Conservation (phyloP, 805 yeast species). For the Priceomyces melissophilus region DNA sequence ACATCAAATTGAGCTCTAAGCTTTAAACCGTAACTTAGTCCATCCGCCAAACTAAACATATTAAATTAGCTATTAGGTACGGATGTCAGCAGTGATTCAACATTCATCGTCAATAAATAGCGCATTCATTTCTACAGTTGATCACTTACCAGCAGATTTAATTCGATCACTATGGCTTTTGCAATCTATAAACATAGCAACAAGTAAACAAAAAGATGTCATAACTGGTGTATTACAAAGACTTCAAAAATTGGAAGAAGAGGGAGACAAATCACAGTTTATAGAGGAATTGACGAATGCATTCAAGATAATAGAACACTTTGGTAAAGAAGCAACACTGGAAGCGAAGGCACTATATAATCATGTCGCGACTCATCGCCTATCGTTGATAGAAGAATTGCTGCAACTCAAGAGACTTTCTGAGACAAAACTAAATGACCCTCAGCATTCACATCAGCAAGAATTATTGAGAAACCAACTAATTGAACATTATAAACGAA, state of each 20-base stretch:
- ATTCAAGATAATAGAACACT: constrained; percentile 8
- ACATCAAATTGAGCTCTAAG: too few relatives aligned
- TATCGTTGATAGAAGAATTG: constrained; percentile 21
- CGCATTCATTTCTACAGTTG: constrained; percentile 40
- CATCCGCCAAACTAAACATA: too few relatives aligned
- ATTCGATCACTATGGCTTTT: constrained; percentile 42
- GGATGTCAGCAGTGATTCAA: constrained; percentile 13
- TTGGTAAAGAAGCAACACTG: constrained; percentile 19
- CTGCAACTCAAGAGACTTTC: constrained; percentile 19
- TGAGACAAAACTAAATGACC: constrained; percentile 9
- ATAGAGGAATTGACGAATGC: constrained; percentile 7
- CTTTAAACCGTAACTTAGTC: too few relatives aligned
- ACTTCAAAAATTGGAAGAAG: constrained; percentile 6
- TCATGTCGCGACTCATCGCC: constrained; percentile 29
- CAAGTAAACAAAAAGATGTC: constrained; percentile 18
- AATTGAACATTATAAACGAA: constrained; percentile 28
- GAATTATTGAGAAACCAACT: constrained; percentile 27
- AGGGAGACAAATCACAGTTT: constrained; percentile 1
- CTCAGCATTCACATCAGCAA: constrained; percentile 8
- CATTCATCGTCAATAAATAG: constrained; percentile 29
- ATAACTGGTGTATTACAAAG: constrained; percentile 15
- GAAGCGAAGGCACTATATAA: constrained; percentile 27
- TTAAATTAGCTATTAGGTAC: too few relatives aligned
- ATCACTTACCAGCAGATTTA: constrained; percentile 43
- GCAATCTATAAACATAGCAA: constrained; percentile 32